Evolutionary conservation across 176 grass and related monocot species (phyloP).

Genomic region (Triticum turgidum): DNA sequence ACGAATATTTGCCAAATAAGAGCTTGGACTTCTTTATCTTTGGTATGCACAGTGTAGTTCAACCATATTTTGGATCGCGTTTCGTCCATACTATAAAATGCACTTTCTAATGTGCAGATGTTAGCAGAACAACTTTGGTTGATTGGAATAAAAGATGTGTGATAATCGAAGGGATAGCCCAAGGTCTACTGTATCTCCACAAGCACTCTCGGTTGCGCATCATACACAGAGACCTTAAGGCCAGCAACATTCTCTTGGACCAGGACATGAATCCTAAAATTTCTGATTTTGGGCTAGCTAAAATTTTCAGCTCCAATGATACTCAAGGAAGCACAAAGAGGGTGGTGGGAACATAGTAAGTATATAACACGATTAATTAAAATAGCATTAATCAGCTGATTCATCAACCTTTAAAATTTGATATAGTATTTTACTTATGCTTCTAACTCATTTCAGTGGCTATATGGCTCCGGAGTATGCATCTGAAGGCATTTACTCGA

Average conservation of each 20-base stretch:
- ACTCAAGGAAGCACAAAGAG: slow-evolving; percentile 36
- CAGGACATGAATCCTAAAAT: slow-evolving; percentile 38
- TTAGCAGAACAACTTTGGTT: background rate
- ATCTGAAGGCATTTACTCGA: background rate
- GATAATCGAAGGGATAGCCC: slow-evolving; percentile 32
- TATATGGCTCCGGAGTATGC: background rate
- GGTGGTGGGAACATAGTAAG: slow-evolving; percentile 44
- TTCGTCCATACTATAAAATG: background rate
- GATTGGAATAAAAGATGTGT: slow-evolving; percentile 19
- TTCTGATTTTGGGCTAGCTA: slow-evolving; percentile 41
- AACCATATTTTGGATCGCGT: background rate
- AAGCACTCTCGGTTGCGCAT: slow-evolving; percentile 27
- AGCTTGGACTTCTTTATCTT: slow-evolving; percentile 43
- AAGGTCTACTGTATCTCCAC: slow-evolving; percentile 45
- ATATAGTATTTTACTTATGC: background rate
- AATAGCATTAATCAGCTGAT: background rate
- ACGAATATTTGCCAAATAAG: slow-evolving; percentile 32
- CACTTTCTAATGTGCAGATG: slow-evolving; percentile 3
- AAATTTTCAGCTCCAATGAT: slow-evolving; percentile 32
- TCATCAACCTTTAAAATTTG: background rate
- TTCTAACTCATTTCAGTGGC: background rate
- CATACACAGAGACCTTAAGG: slow-evolving; percentile 35
- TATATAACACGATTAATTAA: background rate
- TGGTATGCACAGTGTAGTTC: background rate
- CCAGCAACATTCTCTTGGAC: slow-evolving; percentile 45